These are phyloP conservation scores for Penicillium simplicissimum DNA, from an alignment of 495 filamentous ascomycete species.

Conservation along the genomic window DNA sequence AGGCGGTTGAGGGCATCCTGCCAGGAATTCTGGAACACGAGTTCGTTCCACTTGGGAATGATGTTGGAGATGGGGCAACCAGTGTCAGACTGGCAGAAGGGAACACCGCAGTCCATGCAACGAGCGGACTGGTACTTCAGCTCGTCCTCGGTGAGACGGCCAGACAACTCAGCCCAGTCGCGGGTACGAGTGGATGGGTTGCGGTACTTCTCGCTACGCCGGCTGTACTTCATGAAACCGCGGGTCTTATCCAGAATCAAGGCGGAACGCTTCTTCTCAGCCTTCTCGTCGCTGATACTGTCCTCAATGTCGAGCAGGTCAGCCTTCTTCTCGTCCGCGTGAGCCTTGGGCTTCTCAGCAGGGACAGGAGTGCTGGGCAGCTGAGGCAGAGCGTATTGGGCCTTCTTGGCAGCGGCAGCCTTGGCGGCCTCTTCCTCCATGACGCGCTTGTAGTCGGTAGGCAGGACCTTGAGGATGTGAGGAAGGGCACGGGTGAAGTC, in stretches of 20 bases:
- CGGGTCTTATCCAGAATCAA: slow-evolving; percentile 96
- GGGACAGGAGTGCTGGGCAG: slow-evolving; percentile 59
- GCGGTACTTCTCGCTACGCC: slow-evolving; percentile 94
- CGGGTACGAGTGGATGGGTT: slow-evolving; percentile 80
- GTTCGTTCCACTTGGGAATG: slow-evolving; percentile 98
- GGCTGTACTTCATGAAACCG: slow-evolving; percentile 98
- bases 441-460: slow-evolving; percentile 96
- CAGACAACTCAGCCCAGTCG: slow-evolving; percentile 93
- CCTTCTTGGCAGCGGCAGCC: slow-evolving; percentile 79
- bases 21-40: slow-evolving; percentile 94
- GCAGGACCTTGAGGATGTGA: slow-evolving; percentile 92
- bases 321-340: slow-evolving; percentile 65
- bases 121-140: slow-evolving; percentile 98
- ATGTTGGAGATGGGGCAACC: slow-evolving; percentile 99
- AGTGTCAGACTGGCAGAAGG: slow-evolving; percentile 97
- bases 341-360: slow-evolving; percentile 59
- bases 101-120: slow-evolving; percentile 99
- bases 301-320: slow-evolving; percentile 95
- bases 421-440: slow-evolving; percentile 83
- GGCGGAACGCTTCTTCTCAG: slow-evolving; percentile 91
- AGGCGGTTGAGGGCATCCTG: slow-evolving; percentile 91
- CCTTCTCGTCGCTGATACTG: slow-evolving; percentile 79
- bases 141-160: slow-evolving; percentile 90
- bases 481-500: slow-evolving; percentile 94
- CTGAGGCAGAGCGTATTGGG: slow-evolving; percentile 80